Evolutionary conservation across 805 yeast species (phyloP).

Genomic region (Kazachstania bromeliacearum): DNA sequence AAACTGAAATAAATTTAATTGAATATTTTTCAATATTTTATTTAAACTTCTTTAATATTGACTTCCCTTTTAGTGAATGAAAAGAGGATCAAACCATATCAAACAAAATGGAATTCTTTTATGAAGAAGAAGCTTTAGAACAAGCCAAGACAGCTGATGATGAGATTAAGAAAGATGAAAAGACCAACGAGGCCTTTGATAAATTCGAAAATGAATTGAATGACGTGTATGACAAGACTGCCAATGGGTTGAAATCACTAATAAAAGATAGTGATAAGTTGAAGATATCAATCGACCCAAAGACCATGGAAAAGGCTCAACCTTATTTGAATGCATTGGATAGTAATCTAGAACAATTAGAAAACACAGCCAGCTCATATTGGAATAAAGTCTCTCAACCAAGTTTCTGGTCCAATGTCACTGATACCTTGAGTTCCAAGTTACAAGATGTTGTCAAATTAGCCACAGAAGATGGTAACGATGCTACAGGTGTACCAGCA

Average conservation of each 20-base stretch:
- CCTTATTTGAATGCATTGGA: conserved; percentile 64
- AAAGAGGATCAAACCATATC: neutral
- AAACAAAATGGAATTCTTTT: conserved; percentile 22
- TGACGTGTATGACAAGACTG: conserved; percentile 21
- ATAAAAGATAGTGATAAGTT: too few relatives aligned
- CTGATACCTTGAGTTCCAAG: conserved; percentile 3
- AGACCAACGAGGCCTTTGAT: conserved; percentile 45
- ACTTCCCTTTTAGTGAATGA: neutral
- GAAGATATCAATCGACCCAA: neutral
- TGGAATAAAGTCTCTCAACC: conserved; percentile 23
- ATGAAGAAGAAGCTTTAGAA: conserved; percentile 20
- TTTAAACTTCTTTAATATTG: neutral
- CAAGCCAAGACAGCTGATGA: conserved; percentile 5
- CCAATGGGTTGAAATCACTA: conserved; percentile 10
- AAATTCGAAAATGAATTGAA: conserved; percentile 46
- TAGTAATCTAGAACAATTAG: conserved; percentile 62
- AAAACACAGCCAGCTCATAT: conserved; percentile 49
- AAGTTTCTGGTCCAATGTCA: conserved; percentile 24
- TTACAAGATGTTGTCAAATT: conserved; percentile 7
- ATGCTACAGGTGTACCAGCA: conserved; percentile 5
- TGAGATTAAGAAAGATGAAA: conserved; percentile 25
- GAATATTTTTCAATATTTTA: neutral
- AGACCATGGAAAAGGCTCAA: conserved; percentile 38
- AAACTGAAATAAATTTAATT: too few relatives aligned
- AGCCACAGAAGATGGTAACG: conserved; percentile 24